Base-by-base conservation (phyloP, 306 rosid genomes). In the Sicyos baderoa region DNA sequence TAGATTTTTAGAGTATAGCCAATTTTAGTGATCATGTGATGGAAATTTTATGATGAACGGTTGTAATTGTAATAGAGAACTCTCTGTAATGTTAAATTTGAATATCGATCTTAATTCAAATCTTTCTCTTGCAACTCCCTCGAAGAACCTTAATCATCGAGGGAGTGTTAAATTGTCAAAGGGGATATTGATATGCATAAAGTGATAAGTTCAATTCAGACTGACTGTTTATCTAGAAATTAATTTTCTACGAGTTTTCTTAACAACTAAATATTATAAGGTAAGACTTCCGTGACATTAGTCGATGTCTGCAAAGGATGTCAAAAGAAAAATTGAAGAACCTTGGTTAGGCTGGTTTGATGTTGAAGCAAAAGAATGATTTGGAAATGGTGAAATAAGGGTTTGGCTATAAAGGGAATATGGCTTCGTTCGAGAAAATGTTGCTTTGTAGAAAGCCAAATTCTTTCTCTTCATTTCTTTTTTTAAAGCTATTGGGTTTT, bases 71-170 rank as follows among this genome's bases (percentile, higher is more conserved):
- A 58, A 13, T 58, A 27, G 40, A 22, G 21, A 16, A 16, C 18
- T 66, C 18, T 66, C 2, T 66, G 55, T 47, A 13, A 7, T 23
- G 55, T 66, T 4, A 45, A 45, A 66, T 21, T 66, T 8, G 55
- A n/a, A n/a, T n/a, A 45, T 66, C 11, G 49, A 63, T 63, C 69
- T 9, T 18, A 40, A 63, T 63, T 18, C 53, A 54, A 65, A 65
- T 16, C 70, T 64, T 61, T 61, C 7, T 32, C 29, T 59, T 10
- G 25, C 5, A 62, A 62, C n/a, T 65, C 55, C 54, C 35, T 2
- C 4, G n/a, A n/a, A n/a, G n/a, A n/a, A n/a, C n/a, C n/a, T n/a
- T n/a, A n/a, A n/a, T n/a, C n/a, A n/a, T n/a, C n/a, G n/a, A n/a
- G n/a, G n/a, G n/a, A n/a, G n/a, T n/a, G n/a, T n/a, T n/a, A n/a